Percentiles rank a stretch among this genome's conserved stretches.
These are phyloP conservation scores for Penicillium desertorum DNA, from an alignment of 495 filamentous ascomycete genomes.

Conservation along the genomic window DNA sequence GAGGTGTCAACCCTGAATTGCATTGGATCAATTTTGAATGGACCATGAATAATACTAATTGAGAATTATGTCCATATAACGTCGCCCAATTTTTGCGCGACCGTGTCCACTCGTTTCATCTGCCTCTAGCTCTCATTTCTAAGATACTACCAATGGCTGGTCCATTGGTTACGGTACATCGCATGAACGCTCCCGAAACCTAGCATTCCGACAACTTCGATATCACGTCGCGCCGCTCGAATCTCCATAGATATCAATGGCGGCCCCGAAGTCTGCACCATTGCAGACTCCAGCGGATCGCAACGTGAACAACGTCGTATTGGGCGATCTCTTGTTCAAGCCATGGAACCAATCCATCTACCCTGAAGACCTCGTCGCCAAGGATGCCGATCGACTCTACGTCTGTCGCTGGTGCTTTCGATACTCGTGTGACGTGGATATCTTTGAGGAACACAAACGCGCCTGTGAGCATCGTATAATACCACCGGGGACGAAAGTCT, in stretches of 20 bases:
- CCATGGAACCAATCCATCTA: constrained; percentile 80
- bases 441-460: constrained; percentile 54
- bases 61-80: background rate
- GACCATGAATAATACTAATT: background rate
- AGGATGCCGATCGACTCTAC: constrained; percentile 65
- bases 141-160: constrained; percentile 27
- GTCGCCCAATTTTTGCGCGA: constrained; percentile 6
- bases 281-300: constrained; percentile 48
- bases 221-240: background rate
- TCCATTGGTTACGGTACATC: constrained; percentile 13
- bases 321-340: constrained; percentile 70
- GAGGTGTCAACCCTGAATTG: background rate
- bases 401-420: constrained; percentile 94
- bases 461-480: constrained; percentile 37
- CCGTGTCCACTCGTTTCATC: background rate
- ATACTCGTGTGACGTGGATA: constrained; percentile 72
- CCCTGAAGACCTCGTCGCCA: constrained; percentile 71
- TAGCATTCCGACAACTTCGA: constrained; percentile 7
- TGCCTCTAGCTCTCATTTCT: constrained; percentile 1
- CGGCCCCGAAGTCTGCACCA: constrained; percentile 27
- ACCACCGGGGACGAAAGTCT: constrained; percentile 53
- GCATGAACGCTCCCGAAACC: constrained; percentile 10
- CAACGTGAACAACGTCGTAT: constrained; percentile 71
- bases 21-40: background rate
- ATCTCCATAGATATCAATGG: constrained; percentile 26